A percentile compares a stretch with the other conserved stretches of the same genome.
phyloP scores from a whole-genome alignment of 176 grass and related monocot genomes.

The Puccinellia tenuiflora region DNA sequence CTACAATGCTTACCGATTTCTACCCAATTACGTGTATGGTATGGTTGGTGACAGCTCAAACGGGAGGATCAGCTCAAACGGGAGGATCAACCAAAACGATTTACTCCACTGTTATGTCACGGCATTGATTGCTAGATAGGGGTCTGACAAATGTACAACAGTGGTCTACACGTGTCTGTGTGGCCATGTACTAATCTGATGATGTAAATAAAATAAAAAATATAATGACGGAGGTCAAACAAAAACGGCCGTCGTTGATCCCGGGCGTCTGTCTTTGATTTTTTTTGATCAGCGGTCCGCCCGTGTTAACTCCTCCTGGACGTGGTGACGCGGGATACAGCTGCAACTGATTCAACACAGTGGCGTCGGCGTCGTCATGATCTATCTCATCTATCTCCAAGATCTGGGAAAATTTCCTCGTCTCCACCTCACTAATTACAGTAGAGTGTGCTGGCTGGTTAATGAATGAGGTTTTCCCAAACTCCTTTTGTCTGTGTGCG shows the following conservation, averaged over 20 bases:
- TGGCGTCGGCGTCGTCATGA: not conserved
- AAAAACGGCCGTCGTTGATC: not conserved
- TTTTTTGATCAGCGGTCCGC: not conserved
- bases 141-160: not conserved
- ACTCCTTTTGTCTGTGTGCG: not conserved
- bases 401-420: not conserved
- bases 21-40: no score
- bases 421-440: not conserved
- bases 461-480: not conserved
- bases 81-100: not conserved
- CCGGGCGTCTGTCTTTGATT: not conserved
- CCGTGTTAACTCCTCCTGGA: not conserved
- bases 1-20: not conserved
- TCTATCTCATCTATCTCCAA: not conserved
- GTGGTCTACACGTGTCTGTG: not conserved
- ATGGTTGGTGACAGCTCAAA: no score
- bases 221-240: not conserved
- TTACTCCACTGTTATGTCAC: not conserved
- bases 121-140: not conserved
- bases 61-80: not conserved
- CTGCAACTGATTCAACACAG: not conserved
- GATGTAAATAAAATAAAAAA: not conserved
- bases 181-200: no score
- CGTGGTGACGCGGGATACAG: not conserved
- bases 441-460: not conserved